phyloP scores from a whole-genome alignment of 108 stramenopile genomes.

The Asterionellopsis glacialis region DNA sequence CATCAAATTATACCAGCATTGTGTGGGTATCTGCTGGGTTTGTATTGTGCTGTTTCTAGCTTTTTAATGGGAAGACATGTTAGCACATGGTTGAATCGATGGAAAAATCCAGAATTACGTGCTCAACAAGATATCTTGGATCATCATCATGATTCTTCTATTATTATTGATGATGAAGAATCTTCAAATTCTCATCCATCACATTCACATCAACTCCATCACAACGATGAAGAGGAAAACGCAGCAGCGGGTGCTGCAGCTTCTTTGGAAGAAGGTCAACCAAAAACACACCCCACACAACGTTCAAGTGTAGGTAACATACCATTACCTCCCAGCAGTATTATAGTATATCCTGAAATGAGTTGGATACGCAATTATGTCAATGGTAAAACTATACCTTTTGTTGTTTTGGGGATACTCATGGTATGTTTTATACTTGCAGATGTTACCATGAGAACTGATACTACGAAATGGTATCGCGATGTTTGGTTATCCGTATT shows the following conservation, averaged over 20 bases:
- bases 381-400: neutral
- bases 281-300: too few species aligned
- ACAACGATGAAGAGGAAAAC: too few species aligned
- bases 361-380: too few species aligned
- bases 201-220: neutral
- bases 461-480: slow-evolving; percentile 32
- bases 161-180: neutral
- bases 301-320: too few species aligned
- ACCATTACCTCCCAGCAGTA: too few species aligned
- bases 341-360: too few species aligned
- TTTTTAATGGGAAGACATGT: slow-evolving; percentile 50
- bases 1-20: slow-evolving; percentile 48
- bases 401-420: slow-evolving; percentile 15
- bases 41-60: slow-evolving; percentile 28
- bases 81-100: slow-evolving; percentile 28
- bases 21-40: slow-evolving; percentile 69
- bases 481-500: slow-evolving; percentile 40
- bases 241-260: too few species aligned
- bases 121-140: neutral
- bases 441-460: slow-evolving; percentile 30
- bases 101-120: slow-evolving; percentile 16
- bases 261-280: too few species aligned
- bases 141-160: neutral
- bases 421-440: slow-evolving; percentile 41
- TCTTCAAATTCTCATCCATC: neutral